These are phyloP conservation scores for Arthrobotrys iridis DNA, from an alignment of 2,329 filamentous ascomycete genomes.

Conservation along the genomic window DNA sequence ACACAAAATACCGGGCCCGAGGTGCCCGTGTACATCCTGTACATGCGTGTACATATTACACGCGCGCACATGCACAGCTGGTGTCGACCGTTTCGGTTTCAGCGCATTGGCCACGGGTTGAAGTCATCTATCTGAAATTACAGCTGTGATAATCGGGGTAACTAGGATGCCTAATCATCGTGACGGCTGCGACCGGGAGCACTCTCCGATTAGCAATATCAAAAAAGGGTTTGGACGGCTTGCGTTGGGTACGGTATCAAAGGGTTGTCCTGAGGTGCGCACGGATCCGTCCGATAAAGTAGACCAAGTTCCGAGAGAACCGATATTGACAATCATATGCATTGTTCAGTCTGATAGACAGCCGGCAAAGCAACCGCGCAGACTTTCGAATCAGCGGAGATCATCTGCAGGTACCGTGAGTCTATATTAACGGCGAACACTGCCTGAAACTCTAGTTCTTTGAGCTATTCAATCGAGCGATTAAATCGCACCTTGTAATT, in stretches of 20 bases:
- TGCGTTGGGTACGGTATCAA: no score
- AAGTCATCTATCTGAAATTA: slow-evolving; percentile 25
- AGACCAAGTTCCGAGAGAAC: slow-evolving; percentile 8
- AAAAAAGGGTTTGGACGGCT: no score
- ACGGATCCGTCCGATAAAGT: slow-evolving; percentile 49
- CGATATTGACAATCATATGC: slow-evolving; percentile 37
- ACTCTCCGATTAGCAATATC: not conserved
- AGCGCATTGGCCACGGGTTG: slow-evolving; percentile 29
- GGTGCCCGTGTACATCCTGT: not conserved
- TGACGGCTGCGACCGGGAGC: not conserved
- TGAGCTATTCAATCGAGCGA: slow-evolving; percentile 1
- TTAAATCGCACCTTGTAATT: slow-evolving; percentile 35
- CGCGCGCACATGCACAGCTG: not conserved
- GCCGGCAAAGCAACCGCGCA: slow-evolving; percentile 27
- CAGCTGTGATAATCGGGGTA: slow-evolving; percentile 3
- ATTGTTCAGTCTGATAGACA: slow-evolving; percentile 13
- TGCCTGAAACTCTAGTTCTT: slow-evolving; percentile 36
- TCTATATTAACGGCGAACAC: slow-evolving; percentile 49
- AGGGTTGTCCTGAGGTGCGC: slow-evolving; percentile 8
- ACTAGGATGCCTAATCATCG: slow-evolving; percentile 11
- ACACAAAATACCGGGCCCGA: slow-evolving; percentile 23
- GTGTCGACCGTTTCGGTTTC: slow-evolving; percentile 36
- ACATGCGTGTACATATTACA: slow-evolving; percentile 12
- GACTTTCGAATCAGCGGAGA: slow-evolving; percentile 47
- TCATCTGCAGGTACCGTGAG: slow-evolving; percentile 48